These are phyloP conservation scores for Magnusiomyces paraingens DNA, from an alignment of 1,139 yeast genomes.

Conservation along the genomic window DNA sequence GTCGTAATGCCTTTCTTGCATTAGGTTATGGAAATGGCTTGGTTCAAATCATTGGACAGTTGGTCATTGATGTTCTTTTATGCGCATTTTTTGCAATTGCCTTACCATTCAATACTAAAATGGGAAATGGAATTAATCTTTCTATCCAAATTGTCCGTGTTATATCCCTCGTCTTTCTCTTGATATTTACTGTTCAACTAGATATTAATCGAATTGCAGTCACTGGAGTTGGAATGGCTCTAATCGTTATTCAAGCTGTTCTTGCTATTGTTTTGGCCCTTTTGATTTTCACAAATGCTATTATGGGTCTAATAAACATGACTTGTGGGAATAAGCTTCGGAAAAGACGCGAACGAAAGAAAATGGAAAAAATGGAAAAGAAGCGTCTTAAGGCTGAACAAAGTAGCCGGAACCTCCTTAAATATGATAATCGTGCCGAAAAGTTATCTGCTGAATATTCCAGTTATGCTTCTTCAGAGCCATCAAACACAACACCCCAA, in stretches of 20 bases:
- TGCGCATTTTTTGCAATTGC: conserved; percentile 19
- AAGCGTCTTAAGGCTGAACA: not conserved
- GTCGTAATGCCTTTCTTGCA: conserved; percentile 31
- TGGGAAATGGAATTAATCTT: conserved; percentile 30
- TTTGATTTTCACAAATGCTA: conserved; percentile 21
- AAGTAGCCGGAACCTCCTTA: not conserved
- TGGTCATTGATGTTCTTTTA: conserved; percentile 25
- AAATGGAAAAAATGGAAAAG: not conserved
- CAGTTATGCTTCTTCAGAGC: not conserved
- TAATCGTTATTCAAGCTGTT: conserved; percentile 29
- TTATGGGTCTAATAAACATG: conserved; percentile 10
- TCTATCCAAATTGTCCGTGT: conserved; percentile 29
- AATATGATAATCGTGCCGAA: not conserved
- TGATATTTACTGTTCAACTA: conserved; percentile 30
- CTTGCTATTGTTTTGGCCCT: conserved; percentile 25
- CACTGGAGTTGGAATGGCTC: conserved; percentile 30
- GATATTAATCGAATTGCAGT: conserved; percentile 24
- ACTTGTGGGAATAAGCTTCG: conserved; percentile 6
- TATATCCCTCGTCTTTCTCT: conserved; percentile 25
- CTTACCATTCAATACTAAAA: conserved; percentile 29
- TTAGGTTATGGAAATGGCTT: conserved; percentile 32
- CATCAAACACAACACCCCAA: not conserved
- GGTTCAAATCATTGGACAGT: conserved; percentile 31
- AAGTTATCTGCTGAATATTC: not conserved
- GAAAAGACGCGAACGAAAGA: conserved; percentile 6